Evolutionary conservation across 164 flowering plant genomes (phyloP), one percentile per base, ranked within the genome.

Genomic region (Aristolochia contorta): DNA sequence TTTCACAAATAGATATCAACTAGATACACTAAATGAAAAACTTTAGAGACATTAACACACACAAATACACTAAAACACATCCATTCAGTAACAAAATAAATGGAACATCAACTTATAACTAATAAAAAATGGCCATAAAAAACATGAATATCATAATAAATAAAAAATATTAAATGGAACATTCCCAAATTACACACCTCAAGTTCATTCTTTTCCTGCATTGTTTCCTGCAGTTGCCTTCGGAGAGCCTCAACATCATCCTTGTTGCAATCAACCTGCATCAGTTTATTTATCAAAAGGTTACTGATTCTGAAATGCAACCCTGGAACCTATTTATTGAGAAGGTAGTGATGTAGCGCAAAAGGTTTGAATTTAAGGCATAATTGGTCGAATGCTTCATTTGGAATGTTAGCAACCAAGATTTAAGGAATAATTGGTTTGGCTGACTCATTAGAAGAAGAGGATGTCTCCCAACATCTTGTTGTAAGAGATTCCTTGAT

Each of bases 121-220:
- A 16, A 7, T 27, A 12, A 21, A 6, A 8, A 24, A 2, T 13
- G 22, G 30, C 56, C 9, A 23, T 2, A 9, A 3, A 41, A 14
- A 37, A 12, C 4, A 45, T 13, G 52, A 59, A 24, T 3, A 13
- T 23, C n/a, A 54, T 23, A 33, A 13, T 12, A 51, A 10, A 53
- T 14, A 16, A 55, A 25, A 46, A 41, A 21, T 48, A 20, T 12
- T 16, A 52, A 53, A 15, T 16, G 27, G 27, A 5, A 22, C 3
- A 12, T 22, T 55, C 46, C 25, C 4, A 33, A 41, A n/a, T 16
- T 30, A 65, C 79, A 53, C 45, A 89, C 98, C 98, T 86, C 72
- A 27, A 86, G 75, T 64, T 84, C 85, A 71, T 79, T 70, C 75
- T 79, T 90, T 71, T 88, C 87, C 56, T 75, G 68, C 54, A 64